phyloP scores from a whole-genome alignment of 192 early-diverging fungal species.

The Podochytrium sp. region DNA sequence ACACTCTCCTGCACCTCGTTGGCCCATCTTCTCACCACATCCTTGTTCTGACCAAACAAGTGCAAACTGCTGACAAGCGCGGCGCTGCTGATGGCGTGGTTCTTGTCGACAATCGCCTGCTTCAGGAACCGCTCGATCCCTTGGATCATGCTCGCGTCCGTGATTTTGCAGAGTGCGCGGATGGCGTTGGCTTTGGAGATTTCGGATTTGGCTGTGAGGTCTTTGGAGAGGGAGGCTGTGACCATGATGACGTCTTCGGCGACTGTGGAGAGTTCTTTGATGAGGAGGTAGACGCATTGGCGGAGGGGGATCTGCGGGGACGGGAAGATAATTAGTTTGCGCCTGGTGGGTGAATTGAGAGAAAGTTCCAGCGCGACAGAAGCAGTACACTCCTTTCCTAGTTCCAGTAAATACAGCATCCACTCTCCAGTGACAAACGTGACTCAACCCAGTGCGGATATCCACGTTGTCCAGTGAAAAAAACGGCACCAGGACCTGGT shows the following conservation, averaged over 20 bases:
- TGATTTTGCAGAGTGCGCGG: constrained; percentile 92
- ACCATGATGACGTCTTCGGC: constrained; percentile 99
- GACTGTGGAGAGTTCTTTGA: constrained; percentile 92
- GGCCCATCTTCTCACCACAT: constrained; percentile 94
- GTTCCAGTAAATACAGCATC: no score
- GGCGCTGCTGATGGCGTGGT: constrained; percentile 83
- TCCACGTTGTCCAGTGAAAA: no score
- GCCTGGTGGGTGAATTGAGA: background rate
- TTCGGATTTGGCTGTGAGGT: constrained; percentile 93
- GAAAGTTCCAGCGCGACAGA: background rate
- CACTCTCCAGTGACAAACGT: no score
- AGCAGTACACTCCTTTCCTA: no score
- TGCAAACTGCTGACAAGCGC: constrained; percentile 92
- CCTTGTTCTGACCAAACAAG: constrained; percentile 80
- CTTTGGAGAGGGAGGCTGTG: constrained; percentile 91
- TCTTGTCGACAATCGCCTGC: constrained; percentile 95
- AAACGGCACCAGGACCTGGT: background rate
- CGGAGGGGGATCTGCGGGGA: constrained; percentile 78
- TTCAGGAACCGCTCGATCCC: constrained; percentile 96
- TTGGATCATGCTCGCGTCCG: constrained; percentile 94
- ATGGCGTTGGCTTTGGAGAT: constrained; percentile 95
- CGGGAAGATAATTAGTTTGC: background rate
- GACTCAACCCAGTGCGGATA: no score
- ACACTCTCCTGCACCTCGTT: constrained; percentile 97
- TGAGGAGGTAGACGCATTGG: constrained; percentile 96